These are phyloP conservation scores for Acaromyces ingoldii DNA, from an alignment of 1,284 basidiomycete species.

Conservation along the genomic window DNA sequence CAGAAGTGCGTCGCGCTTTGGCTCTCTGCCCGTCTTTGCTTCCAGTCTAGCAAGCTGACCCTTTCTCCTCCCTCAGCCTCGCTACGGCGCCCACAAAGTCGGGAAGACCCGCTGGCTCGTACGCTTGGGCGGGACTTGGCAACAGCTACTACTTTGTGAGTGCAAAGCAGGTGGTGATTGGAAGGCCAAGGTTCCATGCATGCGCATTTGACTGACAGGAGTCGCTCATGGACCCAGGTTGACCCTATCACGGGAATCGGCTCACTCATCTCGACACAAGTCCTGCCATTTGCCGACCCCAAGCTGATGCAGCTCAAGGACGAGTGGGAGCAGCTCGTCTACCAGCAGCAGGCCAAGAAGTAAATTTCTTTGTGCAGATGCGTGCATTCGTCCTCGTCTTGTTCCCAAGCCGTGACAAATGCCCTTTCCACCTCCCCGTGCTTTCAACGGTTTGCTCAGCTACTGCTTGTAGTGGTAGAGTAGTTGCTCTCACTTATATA, in stretches of 20 bases:
- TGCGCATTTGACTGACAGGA: too few species aligned
- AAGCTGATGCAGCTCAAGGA: slow-evolving; percentile 7
- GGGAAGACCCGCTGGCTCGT: neutral
- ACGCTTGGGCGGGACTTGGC: slow-evolving; percentile 1
- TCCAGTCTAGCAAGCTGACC: neutral
- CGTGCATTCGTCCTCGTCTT: too few species aligned
- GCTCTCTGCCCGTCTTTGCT: neutral
- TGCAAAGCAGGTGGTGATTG: too few species aligned
- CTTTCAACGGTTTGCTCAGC: too few species aligned
- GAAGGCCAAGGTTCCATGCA: too few species aligned
- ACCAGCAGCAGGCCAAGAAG: too few species aligned
- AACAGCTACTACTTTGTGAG: slow-evolving; percentile 5
- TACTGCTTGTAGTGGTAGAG: too few species aligned
- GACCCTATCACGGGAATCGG: slow-evolving; percentile 1
- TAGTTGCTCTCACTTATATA: too few species aligned
- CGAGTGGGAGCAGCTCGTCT: slow-evolving; percentile 7
- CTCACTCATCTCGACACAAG: neutral
- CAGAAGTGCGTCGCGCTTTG: slow-evolving; percentile 1
- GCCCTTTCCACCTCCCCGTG: too few species aligned
- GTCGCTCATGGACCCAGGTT: too few species aligned
- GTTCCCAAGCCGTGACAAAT: too few species aligned
- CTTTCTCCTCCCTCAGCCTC: neutral
- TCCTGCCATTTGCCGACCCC: slow-evolving; percentile 1
- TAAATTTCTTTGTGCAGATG: too few species aligned
- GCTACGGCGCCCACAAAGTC: neutral